A percentile compares a stretch with the other conserved stretches of the same genome.
These are phyloP conservation scores for Cudoniella acicularis DNA, from an alignment of 495 filamentous ascomycete genomes.

Conservation along the genomic window DNA sequence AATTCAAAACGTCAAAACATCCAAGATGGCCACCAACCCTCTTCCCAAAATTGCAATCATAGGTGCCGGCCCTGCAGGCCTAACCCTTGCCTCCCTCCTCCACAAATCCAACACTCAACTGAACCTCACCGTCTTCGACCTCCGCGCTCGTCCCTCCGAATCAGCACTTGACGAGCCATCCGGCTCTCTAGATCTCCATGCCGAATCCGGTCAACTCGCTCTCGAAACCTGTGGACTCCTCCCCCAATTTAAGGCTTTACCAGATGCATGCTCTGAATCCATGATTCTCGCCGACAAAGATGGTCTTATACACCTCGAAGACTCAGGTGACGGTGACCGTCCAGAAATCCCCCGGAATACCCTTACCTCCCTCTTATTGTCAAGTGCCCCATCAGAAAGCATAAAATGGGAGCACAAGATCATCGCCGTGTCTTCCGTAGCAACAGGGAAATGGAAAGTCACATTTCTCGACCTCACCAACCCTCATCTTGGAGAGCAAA, in stretches of 20 bases:
- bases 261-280: constrained; percentile 45
- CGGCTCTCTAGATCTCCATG: constrained; percentile 54
- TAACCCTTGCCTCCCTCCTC: neutral
- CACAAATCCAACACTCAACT: neutral
- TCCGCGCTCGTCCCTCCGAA: constrained; percentile 32
- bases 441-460: neutral
- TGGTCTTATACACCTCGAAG: constrained; percentile 21
- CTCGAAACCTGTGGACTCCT: constrained; percentile 47
- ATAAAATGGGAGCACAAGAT: constrained; percentile 49
- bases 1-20: too few relatives aligned
- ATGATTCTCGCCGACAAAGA: constrained; percentile 37
- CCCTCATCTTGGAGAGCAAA: constrained; percentile 2
- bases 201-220: constrained; percentile 44
- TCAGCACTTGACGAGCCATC: constrained; percentile 23
- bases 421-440: neutral
- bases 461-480: constrained; percentile 24
- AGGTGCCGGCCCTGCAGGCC: neutral
- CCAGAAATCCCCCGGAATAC: constrained; percentile 42
- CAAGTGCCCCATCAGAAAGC: constrained; percentile 35
- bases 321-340: constrained; percentile 12
- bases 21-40: too few relatives aligned
- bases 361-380: too few relatives aligned
- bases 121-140: constrained; percentile 32
- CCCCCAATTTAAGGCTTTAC: constrained; percentile 38
- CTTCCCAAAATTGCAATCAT: neutral